These are phyloP conservation scores for Backusella sp. DNA, from an alignment of 192 early-diverging fungal species.

Conservation along the genomic window DNA sequence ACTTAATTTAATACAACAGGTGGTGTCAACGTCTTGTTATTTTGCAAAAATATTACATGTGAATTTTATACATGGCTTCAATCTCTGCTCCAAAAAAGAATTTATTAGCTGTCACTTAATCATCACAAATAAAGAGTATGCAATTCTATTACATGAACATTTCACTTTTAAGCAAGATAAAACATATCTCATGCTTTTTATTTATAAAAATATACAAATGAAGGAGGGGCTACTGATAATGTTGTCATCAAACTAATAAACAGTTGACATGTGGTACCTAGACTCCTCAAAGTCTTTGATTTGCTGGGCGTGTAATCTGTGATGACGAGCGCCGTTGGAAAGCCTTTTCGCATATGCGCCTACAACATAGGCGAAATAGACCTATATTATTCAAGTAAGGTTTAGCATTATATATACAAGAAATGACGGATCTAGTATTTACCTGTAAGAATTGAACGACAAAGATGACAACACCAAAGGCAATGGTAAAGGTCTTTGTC, in stretches of 20 bases:
- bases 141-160: no score
- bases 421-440: neutral
- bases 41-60: no score
- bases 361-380: slow-evolving; percentile 36
- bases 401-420: neutral
- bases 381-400: slow-evolving; percentile 13
- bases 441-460: slow-evolving; percentile 35
- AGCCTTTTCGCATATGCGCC: slow-evolving; percentile 30
- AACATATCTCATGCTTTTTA: neutral
- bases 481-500: slow-evolving; percentile 24
- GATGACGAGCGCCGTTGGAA: slow-evolving; percentile 30
- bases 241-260: slow-evolving; percentile 17
- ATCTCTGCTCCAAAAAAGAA: no score
- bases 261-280: slow-evolving; percentile 30
- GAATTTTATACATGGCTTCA: no score
- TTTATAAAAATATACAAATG: slow-evolving; percentile 4
- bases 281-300: slow-evolving; percentile 38
- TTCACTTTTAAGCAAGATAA: neutral
- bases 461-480: slow-evolving; percentile 24
- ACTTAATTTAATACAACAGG: no score
- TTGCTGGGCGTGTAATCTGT: slow-evolving; percentile 31
- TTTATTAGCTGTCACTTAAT: no score
- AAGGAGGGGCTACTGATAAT: neutral
- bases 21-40: no score
- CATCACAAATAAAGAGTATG: no score